Conservation (phyloP, 768 basidiomycete species). For the Lanmaoa pseudosensibilis region DNA sequence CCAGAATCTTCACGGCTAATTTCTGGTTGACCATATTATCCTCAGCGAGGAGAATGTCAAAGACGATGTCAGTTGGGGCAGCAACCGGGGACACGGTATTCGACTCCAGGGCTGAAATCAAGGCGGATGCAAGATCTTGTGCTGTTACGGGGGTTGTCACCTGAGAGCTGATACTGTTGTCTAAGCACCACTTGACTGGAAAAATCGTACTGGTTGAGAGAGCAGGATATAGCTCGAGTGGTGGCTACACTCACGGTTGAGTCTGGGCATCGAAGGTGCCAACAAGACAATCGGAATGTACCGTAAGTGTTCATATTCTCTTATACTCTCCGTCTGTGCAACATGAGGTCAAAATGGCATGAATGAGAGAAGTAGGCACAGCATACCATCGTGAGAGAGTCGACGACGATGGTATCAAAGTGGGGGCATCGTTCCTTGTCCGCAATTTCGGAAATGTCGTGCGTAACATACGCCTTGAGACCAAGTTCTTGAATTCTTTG, state of each 20-base stretch:
- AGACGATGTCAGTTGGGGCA: constrained; percentile 80
- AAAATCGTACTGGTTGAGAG: constrained; percentile 8
- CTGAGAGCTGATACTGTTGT: constrained; percentile 94
- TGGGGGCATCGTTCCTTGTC: constrained; percentile 82
- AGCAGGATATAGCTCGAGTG: neutral
- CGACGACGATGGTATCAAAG: constrained; percentile 94
- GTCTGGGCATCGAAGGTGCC: constrained; percentile 71
- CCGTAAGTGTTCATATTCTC: constrained; percentile 90
- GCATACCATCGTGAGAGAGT: constrained; percentile 81
- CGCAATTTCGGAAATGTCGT: constrained; percentile 76
- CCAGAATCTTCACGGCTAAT: constrained; percentile 92
- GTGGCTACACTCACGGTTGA: constrained; percentile 58
- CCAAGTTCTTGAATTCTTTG: constrained; percentile 77
- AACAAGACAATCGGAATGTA: constrained; percentile 96
- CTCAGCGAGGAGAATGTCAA: constrained; percentile 94
- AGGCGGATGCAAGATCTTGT: constrained; percentile 87
- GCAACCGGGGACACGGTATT: constrained; percentile 90
- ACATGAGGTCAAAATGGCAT: constrained; percentile 17
- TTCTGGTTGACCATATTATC: constrained; percentile 97
- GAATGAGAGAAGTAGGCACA: constrained; percentile 9
- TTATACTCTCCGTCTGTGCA: constrained; percentile 77
- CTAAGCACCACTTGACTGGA: constrained; percentile 92
- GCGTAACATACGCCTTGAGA: constrained; percentile 72
- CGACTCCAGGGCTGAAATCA: constrained; percentile 92
- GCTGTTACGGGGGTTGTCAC: constrained; percentile 87